Evolutionary conservation across 108 stramenopile species (phyloP), one percentile per base, ranked within the genome.

Genomic region (Poteriospumella lacustris): DNA sequence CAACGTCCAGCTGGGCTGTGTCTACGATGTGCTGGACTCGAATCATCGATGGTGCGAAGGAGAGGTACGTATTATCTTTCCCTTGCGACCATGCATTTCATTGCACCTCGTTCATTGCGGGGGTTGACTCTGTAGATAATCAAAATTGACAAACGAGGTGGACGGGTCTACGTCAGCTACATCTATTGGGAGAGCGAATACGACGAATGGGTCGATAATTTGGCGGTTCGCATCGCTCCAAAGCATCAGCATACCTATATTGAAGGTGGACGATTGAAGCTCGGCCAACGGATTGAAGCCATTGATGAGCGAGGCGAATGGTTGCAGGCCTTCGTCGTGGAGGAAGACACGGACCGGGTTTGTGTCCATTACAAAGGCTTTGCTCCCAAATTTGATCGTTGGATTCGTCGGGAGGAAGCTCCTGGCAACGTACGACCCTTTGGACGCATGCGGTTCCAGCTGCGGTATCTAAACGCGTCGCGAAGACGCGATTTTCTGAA

Each of bases 311-410:
- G 15, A 1, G 29, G 28, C 1, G n/a, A 75, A 77, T 85, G 85
- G 85, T 29, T 81, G 26, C 68, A 85, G 58, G 85, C 85, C 29
- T 76, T 58, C 43, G 85, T 85, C 12, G 36, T 78, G 42, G 83
- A 79, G 2, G 78, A 2, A 28, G n/a, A 12, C 24, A 39, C 26
- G 12, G 58, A 39, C 1, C 40, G 40, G 64, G 40, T 75, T 28
- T 68, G 42, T 3, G 68, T 84, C 31, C 80, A 82, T 43, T 81
- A 81, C 78, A 58, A 59, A 39, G 33, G 81, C 0, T 81, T 39
- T 26, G 39, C 26, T 41, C 39, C 42, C 12, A 84, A 75, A 76
- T 79, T 84, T 9, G 80, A 85, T 80, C n/a, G 43, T 24, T 80
- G 83, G 84, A 39, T 84, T 44, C 28, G 26, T n/a, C 73, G 76